These are phyloP conservation scores for Pseudozyma pruni DNA, from an alignment of 1,284 basidiomycete species.

Conservation along the genomic window DNA sequence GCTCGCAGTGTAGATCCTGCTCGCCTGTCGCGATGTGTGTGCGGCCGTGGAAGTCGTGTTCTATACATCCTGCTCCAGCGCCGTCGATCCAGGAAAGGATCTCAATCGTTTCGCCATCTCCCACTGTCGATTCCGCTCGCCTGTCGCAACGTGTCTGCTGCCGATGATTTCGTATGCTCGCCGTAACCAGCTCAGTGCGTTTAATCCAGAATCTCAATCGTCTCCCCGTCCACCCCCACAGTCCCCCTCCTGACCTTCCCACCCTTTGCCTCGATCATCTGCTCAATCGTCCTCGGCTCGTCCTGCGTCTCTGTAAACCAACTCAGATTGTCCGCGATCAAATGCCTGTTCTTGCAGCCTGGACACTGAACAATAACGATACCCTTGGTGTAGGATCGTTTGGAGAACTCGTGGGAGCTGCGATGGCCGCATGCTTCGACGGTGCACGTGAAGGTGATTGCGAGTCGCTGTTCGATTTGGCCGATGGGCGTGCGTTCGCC, in stretches of 20 bases:
- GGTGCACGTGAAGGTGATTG: conserved; percentile 64
- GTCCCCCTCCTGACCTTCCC: conserved; percentile 57
- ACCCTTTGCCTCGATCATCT: conserved; percentile 63
- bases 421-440: conserved; percentile 77
- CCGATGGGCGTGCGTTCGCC: conserved; percentile 46
- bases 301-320: conserved; percentile 62
- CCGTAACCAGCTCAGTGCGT: not conserved
- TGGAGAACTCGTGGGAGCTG: conserved; percentile 88
- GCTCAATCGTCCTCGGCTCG: conserved; percentile 64
- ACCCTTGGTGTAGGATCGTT: conserved; percentile 83
- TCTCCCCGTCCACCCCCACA: conserved; percentile 48
- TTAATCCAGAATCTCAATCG: conserved; percentile 58
- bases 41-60: too few relatives aligned
- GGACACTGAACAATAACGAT: conserved; percentile 94
- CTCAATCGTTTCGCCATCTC: too few relatives aligned
- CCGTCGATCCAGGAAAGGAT: too few relatives aligned
- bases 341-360: conserved; percentile 80
- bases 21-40: too few relatives aligned
- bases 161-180: too few relatives aligned
- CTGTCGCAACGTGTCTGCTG: too few relatives aligned
- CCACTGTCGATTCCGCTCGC: too few relatives aligned
- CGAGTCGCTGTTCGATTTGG: conserved; percentile 56
- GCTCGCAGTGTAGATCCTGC: too few relatives aligned
- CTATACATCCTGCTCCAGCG: too few relatives aligned
- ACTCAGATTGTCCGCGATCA: conserved; percentile 66